These are phyloP conservation scores for Rhizopogon sp. DNA, from an alignment of 768 basidiomycete genomes.

Conservation along the genomic window DNA sequence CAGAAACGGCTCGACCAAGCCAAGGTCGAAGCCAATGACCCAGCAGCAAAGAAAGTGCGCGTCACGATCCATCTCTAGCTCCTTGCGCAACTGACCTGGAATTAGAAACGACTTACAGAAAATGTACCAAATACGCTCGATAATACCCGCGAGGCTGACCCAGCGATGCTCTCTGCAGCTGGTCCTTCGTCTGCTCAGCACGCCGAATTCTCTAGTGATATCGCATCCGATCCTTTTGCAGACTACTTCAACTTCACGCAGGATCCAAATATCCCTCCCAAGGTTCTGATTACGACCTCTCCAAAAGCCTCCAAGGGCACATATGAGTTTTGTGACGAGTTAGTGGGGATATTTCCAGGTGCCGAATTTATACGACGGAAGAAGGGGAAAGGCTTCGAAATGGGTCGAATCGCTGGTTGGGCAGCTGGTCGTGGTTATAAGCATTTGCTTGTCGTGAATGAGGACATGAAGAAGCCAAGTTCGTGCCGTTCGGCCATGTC, in stretches of 20 bases:
- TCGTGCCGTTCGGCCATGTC: slow-evolving; percentile 27
- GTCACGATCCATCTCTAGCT: not conserved
- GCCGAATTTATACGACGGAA: slow-evolving; percentile 84
- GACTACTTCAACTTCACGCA: slow-evolving; percentile 67
- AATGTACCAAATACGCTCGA: slow-evolving; percentile 92
- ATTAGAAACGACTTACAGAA: slow-evolving; percentile 72
- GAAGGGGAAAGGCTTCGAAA: slow-evolving; percentile 86
- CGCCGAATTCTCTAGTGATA: slow-evolving; percentile 62
- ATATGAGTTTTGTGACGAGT: slow-evolving; percentile 90
- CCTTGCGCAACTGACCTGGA: not conserved
- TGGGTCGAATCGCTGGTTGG: slow-evolving; percentile 91
- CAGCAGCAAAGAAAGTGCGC: slow-evolving; percentile 70
- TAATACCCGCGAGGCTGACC: slow-evolving; percentile 85
- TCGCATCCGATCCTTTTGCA: slow-evolving; percentile 73
- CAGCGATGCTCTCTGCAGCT: slow-evolving; percentile 32
- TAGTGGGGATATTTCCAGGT: slow-evolving; percentile 86
- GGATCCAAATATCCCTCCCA: slow-evolving; percentile 72
- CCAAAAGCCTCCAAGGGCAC: slow-evolving; percentile 84
- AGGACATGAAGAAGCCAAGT: slow-evolving; percentile 94
- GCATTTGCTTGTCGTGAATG: slow-evolving; percentile 89
- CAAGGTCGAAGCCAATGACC: slow-evolving; percentile 73
- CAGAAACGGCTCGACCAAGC: slow-evolving; percentile 73
- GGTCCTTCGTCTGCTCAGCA: slow-evolving; percentile 33
- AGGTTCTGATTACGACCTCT: slow-evolving; percentile 88
- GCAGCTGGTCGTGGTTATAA: slow-evolving; percentile 85